These are phyloP conservation scores for Pseudevernia furfuracea DNA, from an alignment of 495 filamentous ascomycete genomes.

Conservation along the genomic window DNA sequence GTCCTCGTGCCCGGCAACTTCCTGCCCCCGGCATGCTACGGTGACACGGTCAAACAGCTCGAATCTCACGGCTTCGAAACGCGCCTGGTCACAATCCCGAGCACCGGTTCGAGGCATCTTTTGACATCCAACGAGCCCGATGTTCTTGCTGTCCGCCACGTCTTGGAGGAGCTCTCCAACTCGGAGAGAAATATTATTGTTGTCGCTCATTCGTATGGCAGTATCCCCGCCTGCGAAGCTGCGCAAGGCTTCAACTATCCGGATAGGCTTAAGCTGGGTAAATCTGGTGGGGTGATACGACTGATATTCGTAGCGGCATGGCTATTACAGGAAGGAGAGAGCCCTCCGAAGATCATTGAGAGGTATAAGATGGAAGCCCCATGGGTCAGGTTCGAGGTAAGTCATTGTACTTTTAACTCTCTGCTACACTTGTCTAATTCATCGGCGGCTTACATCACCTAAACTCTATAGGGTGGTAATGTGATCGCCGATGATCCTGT, in stretches of 20 bases:
- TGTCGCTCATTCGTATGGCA: neutral
- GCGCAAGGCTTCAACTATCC: neutral
- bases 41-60: neutral
- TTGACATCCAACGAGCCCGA: neutral
- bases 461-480: neutral
- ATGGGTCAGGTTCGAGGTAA: neutral
- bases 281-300: neutral
- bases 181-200: neutral
- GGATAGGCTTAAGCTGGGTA: neutral
- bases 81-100: neutral
- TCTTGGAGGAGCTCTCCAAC: neutral
- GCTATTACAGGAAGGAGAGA: neutral
- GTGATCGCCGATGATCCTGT: neutral
- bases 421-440: neutral
- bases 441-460: neutral
- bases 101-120: neutral
- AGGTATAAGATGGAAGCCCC: constrained; percentile 1
- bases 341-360: neutral
- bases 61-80: neutral
- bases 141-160: neutral
- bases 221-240: neutral
- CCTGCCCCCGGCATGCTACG: neutral
- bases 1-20: constrained; percentile 1
- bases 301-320: neutral
- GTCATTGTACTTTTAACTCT: neutral